Percentiles rank a stretch among this genome's conserved stretches.
Evolutionary conservation across 148 eudicot species (phyloP).

Genomic region (Rhododendron ferrugineum): DNA sequence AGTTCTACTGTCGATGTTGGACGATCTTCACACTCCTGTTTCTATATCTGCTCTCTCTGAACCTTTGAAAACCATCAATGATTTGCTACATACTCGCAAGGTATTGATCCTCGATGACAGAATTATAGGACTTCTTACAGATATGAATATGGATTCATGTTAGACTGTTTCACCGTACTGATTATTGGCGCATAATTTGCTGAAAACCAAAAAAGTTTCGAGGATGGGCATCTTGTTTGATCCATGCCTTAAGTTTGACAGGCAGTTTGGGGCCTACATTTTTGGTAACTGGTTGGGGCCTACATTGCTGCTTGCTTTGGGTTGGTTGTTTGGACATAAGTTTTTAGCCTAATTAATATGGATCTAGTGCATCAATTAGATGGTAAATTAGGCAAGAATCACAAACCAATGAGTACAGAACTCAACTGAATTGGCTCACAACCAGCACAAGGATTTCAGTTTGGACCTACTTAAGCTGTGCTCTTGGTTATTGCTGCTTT

Average conservation of each 20-base stretch:
- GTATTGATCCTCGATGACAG: conserved; percentile 28
- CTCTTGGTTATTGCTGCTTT: background rate
- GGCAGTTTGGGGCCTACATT: background rate
- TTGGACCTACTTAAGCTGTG: background rate
- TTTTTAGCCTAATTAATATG: background rate
- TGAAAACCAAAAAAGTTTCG: background rate
- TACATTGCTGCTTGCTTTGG: background rate
- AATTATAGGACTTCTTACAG: background rate
- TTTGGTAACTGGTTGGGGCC: background rate
- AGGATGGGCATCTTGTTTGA: background rate
- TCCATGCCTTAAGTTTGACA: background rate
- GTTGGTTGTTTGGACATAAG: background rate
- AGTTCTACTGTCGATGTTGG: conserved; percentile 60
- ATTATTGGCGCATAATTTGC: background rate
- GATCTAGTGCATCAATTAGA: background rate
- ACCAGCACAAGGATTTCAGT: background rate
- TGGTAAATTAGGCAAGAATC: background rate
- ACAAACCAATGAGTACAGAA: background rate
- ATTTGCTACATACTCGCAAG: conserved; percentile 89
- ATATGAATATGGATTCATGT: background rate
- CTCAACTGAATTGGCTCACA: background rate
- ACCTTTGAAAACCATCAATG: conserved; percentile 79
- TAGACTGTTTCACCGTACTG: background rate
- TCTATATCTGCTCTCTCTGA: conserved; percentile 79
- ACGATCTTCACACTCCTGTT: conserved; percentile 81